Percentiles rank a stretch among this genome's conserved stretches.
These are phyloP conservation scores for Mycena epipterygia DNA, from an alignment of 768 basidiomycete genomes.

Conservation along the genomic window DNA sequence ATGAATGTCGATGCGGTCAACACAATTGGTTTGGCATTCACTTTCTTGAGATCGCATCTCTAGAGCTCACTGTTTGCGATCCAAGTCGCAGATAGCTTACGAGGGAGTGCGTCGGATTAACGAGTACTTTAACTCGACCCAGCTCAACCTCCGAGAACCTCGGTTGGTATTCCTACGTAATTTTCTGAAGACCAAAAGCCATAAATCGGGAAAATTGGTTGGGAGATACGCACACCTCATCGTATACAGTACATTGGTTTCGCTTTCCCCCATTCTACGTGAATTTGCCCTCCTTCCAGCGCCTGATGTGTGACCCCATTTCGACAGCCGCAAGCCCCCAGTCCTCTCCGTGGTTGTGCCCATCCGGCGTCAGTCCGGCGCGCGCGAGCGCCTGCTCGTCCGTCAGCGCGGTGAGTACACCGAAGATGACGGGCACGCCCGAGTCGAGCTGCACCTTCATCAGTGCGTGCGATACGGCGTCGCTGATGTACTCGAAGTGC, in stretches of 20 bases:
- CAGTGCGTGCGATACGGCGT: constrained; percentile 91
- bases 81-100: too few species aligned
- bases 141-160: too few species aligned
- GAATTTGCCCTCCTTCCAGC: constrained; percentile 83
- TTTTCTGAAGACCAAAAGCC: too few species aligned
- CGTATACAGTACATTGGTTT: constrained; percentile 2
- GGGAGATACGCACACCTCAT: too few species aligned
- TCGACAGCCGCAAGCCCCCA: constrained; percentile 99
- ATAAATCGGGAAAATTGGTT: too few species aligned
- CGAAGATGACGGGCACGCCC: constrained; percentile 95
- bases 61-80: too few species aligned
- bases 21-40: too few species aligned
- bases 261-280: constrained; percentile 13
- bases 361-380: constrained; percentile 89
- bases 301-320: constrained; percentile 78
- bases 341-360: constrained; percentile 98
- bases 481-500: constrained; percentile 99
- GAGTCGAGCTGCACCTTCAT: constrained; percentile 97
- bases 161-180: too few species aligned
- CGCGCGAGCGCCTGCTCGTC: constrained; percentile 96
- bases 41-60: too few species aligned
- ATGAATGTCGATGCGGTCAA: too few species aligned
- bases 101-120: too few species aligned
- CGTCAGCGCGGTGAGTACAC: constrained; percentile 91
- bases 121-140: too few species aligned